Base-by-base conservation (phyloP, 1,284 basidiomycete species). In the Mycena sp. region DNA sequence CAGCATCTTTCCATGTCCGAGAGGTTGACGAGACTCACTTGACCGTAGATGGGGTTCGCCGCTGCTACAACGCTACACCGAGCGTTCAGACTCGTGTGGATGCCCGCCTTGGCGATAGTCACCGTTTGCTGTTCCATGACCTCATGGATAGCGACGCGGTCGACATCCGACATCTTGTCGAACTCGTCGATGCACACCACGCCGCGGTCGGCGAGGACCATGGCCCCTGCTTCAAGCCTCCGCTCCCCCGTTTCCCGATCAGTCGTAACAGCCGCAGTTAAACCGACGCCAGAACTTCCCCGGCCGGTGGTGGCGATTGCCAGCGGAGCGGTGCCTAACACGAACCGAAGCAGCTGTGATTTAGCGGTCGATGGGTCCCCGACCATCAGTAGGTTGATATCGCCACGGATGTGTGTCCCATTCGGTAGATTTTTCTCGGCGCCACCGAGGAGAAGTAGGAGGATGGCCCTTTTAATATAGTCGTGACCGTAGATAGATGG, bases 71-170 rank as follows among this genome's bases (percentile, higher is more conserved):
- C 98, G 70, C 95, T 98, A 78, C 97, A 99, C 41, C 98, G 88
- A 4, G 98, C 98, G 78, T 99, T 99, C 70, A 99, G 85, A 72
- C 93, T 96, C 1, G 98, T 99, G 77, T 99, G 97, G 69, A 99
- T 99, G 65, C 98, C 98, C 12, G 98, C 98, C 75, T 99, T 99
- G 63, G 98, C 98, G 69, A 99, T 99, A 1, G 98, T 99, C 55
- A 99, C 96, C 0, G 98, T 99, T 77, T 99, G 97, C 77, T 98
- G 95, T 77, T 99, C 97, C 98, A 99, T 99, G 73, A 99, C 98
- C 89, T 99, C 98, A 80, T 99, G 98, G 71, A 99, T 99, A 29
- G 98, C 97, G n/a, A 99, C 97, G 70, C 98, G 90, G 80, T 99
- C 97, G 68, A 98, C 87, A 72, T 99, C 98, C 30, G 94, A 96